Conservation (phyloP, 768 basidiomycete species). For the Cyclocybe aegerita region DNA sequence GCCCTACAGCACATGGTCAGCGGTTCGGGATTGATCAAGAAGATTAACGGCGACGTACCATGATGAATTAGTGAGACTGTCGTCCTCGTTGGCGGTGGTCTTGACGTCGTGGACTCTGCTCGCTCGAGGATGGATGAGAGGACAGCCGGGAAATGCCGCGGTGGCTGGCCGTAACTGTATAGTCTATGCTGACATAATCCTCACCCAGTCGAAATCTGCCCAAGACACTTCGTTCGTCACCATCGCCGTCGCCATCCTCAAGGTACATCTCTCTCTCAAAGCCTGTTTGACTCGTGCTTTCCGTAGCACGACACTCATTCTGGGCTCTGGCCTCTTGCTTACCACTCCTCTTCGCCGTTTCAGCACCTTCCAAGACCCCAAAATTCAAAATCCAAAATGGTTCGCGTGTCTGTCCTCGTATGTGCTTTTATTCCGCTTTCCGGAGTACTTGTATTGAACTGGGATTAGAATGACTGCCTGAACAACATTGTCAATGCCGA, state of each 20-base stretch:
- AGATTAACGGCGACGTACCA: constrained; percentile 42
- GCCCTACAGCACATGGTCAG: constrained; percentile 56
- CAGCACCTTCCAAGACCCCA: constrained; percentile 16
- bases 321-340: constrained; percentile 48
- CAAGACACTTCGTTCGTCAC: constrained; percentile 17
- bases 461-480: constrained; percentile 51
- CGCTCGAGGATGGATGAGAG: constrained; percentile 5
- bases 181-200: constrained; percentile 16
- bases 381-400: constrained; percentile 55
- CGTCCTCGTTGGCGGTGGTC: constrained; percentile 20
- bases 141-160: constrained; percentile 31
- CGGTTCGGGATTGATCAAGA: constrained; percentile 6
- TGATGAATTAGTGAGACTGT: constrained; percentile 37
- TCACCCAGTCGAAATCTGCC: constrained; percentile 22
- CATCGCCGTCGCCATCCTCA: constrained; percentile 27
- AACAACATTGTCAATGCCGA: constrained; percentile 99
- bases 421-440: constrained; percentile 44
- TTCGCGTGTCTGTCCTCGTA: constrained; percentile 86
- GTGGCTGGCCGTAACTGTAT: constrained; percentile 44
- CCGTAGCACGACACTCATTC: constrained; percentile 83
- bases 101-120: constrained; percentile 15
- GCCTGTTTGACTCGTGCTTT: constrained; percentile 81
- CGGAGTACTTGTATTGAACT: constrained; percentile 15
- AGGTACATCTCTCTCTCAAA: constrained; percentile 44
- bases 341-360: constrained; percentile 23